Base-by-base conservation (phyloP, 2,329 filamentous ascomycete genomes). In the Dothistroma septosporum region DNA sequence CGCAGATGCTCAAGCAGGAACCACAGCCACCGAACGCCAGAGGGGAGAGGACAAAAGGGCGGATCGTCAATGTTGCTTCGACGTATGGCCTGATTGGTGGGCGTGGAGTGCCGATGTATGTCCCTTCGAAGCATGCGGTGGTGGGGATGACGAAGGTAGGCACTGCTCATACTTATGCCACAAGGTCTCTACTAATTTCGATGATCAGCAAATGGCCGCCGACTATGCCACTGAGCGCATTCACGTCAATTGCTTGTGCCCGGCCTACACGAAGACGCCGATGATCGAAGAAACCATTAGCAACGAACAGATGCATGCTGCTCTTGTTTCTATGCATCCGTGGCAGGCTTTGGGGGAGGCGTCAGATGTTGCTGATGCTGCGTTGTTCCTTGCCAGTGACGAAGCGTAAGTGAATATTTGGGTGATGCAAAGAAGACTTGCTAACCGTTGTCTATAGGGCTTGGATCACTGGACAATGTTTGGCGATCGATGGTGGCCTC, bases 11-110 rank as follows among this genome's bases (percentile, higher is more conserved):
- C n/a, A 63, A 63, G 24, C 77, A 78, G 60, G 73, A 75, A 21
- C 76, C 73, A 0, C 57, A 63, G 11, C 62, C 58, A 49, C 58
- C 62, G 33, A 69, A 75, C 14, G 67, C 64, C 4, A 68, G 68
- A 2, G 77, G 79, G 11, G 76, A 80, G 22, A 52, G 65, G 44
- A 70, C 66, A 1, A 65, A 79, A 49, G 81, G 80, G 0, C 82
- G 79, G 77, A 80, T 83, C 55, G 73, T 83, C 16, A 83, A 83
- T 57, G 76, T 79, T 1, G 75, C 78, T 0, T 52, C 31, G 44
- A n/a, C 33, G 33, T 54, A 55, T 44, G 57, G 57, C 24, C 41
- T 59, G 5, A 41, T 59, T 14, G 57, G 33, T 9, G 22, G 47
- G 10, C 8, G 31, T 10, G 46, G 37, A 21, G 10, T 54, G 14